Percentiles rank a stretch among this genome's conserved stretches.
Conservation (phyloP, 192 early-diverging fungal species). For the Coemansia sp. region DNA sequence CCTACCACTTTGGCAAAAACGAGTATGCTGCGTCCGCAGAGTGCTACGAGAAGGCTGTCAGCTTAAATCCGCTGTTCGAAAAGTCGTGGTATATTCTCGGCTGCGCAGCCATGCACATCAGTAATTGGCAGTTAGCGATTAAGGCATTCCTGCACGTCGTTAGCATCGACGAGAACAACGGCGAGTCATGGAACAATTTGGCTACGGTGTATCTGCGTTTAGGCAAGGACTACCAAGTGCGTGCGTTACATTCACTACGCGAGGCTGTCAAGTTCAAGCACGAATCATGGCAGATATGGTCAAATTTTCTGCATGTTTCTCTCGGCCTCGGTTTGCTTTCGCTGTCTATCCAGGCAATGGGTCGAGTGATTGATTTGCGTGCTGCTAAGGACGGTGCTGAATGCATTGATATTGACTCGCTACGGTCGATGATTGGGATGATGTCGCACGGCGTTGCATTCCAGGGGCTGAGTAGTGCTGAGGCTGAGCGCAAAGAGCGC, state of each 20-base stretch:
- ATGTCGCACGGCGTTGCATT: conserved; percentile 53
- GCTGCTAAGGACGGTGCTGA: conserved; percentile 58
- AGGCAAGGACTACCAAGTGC: conserved; percentile 62
- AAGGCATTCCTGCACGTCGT: conserved; percentile 77
- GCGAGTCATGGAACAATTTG: conserved; percentile 97
- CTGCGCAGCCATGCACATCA: conserved; percentile 82
- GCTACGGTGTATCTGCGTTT: conserved; percentile 76
- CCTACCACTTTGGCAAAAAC: conserved; percentile 67
- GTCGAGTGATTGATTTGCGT: conserved; percentile 73
- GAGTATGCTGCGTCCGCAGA: conserved; percentile 67
- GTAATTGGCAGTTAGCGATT: conserved; percentile 73
- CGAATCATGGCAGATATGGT: conserved; percentile 91
- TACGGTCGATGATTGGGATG: conserved; percentile 70
- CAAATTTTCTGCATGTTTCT: conserved; percentile 82
- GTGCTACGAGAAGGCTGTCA: conserved; percentile 78
- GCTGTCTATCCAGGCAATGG: conserved; percentile 83
- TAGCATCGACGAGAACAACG: conserved; percentile 72
- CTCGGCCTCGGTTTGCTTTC: conserved; percentile 68
- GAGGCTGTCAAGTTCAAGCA: conserved; percentile 77
- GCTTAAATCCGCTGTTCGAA: conserved; percentile 92
- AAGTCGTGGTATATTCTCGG: conserved; percentile 96
- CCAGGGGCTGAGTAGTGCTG: conserved; percentile 24
- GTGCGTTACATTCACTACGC: conserved; percentile 78
- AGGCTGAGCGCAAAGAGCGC: conserved; percentile 53
- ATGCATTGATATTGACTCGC: conserved; percentile 78